Base-by-base conservation (phyloP, 2,329 filamentous ascomycete species). In the Microsporum canis region DNA sequence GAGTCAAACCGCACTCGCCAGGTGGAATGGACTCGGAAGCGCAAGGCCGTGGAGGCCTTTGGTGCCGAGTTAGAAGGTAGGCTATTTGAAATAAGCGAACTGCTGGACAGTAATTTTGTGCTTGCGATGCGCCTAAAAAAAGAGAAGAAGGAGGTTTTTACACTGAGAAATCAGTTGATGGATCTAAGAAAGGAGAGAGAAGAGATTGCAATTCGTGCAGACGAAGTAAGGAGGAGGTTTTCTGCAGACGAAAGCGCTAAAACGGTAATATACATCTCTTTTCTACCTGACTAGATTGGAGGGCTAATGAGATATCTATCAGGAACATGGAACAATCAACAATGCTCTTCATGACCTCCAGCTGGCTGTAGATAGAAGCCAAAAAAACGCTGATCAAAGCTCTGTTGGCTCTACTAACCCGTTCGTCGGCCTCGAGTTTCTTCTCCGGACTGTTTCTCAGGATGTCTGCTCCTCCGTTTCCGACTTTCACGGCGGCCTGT, bases 31-130 rank as follows among this genome's bases (percentile, higher is more conserved):
- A 75, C 72, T 33, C 75, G 75, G 60, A 77, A 79, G 62, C 71
- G 75, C 63, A 78, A 77, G 59, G 75, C 78, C 3, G 73, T 81
- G 0, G 71, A 80, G 41, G 73, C 74, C 3, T 82, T 79, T 66
- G 75, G 76, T 12, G 70, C 74, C 6, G 77, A 79, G 57, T 69
- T 83, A 17, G 76, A 77, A 17, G 76, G 78, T 33, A 75, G 78
- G 27, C 69, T 83, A 2, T 75, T 82, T 53, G 76, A 79, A 49
- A 69, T 82, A 33, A 80, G 79, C 62, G 78, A 80, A 64, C 75
- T 79, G 27, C 74, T 81, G 2, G 78, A 82, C 62, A 77, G 78
- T 59, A 76, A 80, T 53, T 77, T 75, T 61, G 70, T 74, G 1
- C 73, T 80, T 29, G 74, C 75, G 31, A 71, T 75, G 57, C 76